Evolutionary conservation across 345 rosid species (phyloP).

Genomic region (Lenwebbia sp.): DNA sequence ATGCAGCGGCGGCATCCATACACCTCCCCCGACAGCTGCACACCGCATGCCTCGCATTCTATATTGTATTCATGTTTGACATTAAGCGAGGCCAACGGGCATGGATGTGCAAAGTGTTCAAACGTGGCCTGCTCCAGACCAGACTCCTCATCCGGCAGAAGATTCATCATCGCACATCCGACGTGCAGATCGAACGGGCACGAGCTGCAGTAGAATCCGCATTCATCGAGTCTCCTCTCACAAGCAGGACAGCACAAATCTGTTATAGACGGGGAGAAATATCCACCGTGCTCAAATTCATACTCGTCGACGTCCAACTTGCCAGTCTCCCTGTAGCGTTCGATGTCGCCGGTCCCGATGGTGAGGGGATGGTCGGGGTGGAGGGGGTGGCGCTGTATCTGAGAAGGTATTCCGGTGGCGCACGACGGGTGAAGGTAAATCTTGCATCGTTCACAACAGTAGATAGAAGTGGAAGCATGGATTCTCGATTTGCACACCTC

Average conservation of each 20-base stretch:
- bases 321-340: background rate
- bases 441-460: background rate
- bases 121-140: background rate
- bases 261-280: too few relatives aligned
- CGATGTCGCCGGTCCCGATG: background rate
- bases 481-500: background rate
- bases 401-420: background rate
- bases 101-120: background rate
- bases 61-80: background rate
- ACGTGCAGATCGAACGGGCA: background rate
- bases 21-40: background rate
- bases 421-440: constrained; percentile 6
- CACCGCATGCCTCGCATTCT: background rate
- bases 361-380: constrained; percentile 1
- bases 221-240: background rate
- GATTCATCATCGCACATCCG: background rate
- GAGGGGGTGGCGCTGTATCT: background rate
- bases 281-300: background rate
- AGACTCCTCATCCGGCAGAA: background rate
- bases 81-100: background rate
- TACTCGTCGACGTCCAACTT: too few relatives aligned
- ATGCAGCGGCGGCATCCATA: background rate
- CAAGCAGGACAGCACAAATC: background rate
- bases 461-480: background rate
- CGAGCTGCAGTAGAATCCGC: background rate